A percentile compares a stretch with the other conserved stretches of the same genome.
These are phyloP conservation scores for Ilex asprella DNA, from an alignment of 257 asterid species.

Conservation along the genomic window DNA sequence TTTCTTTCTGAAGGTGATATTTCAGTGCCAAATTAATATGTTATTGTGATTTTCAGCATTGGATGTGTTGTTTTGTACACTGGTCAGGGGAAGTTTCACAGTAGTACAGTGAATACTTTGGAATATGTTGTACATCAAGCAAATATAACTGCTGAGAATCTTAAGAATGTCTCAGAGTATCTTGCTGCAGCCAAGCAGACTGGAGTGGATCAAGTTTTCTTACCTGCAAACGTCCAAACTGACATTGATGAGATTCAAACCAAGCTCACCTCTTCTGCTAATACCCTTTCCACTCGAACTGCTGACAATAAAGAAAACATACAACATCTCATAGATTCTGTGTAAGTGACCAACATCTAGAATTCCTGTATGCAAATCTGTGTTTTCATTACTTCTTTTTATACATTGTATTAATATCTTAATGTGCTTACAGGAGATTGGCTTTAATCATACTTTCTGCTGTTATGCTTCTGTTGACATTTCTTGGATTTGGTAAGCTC, in stretches of 20 bases:
- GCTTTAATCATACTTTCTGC: conserved; percentile 85
- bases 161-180: conserved; percentile 61
- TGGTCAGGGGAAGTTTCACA: conserved; percentile 60
- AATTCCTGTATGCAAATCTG: not conserved
- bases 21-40: conserved; percentile 9
- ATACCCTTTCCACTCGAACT: conserved; percentile 51
- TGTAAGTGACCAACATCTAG: conserved; percentile 32
- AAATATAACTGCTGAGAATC: conserved; percentile 42
- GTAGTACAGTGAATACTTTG: conserved; percentile 42
- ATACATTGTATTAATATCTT: not conserved
- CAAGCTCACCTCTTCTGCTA: conserved; percentile 71
- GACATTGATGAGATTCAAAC: conserved; percentile 66
- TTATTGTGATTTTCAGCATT: conserved; percentile 41
- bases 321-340: conserved; percentile 41
- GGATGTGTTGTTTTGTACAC: conserved; percentile 68
- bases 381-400: not conserved
- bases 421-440: conserved; percentile 63
- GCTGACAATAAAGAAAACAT: conserved; percentile 54
- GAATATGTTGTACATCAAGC: conserved; percentile 62
- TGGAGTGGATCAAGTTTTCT: conserved; percentile 46
- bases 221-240: conserved; percentile 60
- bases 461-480: conserved; percentile 72
- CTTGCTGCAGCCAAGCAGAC: conserved; percentile 75
- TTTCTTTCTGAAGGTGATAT: not conserved
- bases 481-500: conserved; percentile 77